Conservation (phyloP, 2,329 filamentous ascomycete species). For the Sclerotinia spermophila region DNA sequence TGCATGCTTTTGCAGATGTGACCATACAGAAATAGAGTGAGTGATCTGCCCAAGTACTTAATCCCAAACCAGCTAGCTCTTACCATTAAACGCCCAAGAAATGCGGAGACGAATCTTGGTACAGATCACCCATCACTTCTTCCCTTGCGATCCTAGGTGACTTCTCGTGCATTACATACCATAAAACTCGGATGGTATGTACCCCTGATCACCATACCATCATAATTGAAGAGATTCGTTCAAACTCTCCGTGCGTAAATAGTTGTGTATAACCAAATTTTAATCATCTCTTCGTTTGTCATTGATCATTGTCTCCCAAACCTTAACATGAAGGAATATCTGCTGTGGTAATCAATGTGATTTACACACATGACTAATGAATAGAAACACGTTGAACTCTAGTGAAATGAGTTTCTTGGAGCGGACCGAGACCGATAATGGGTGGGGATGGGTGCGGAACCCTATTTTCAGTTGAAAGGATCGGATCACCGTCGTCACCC, state of each 20-base stretch:
- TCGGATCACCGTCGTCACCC: neutral
- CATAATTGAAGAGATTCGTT: too few species aligned
- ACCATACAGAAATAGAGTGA: neutral
- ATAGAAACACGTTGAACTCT: neutral
- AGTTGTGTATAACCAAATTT: neutral
- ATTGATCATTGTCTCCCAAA: neutral
- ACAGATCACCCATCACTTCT: constrained; percentile 1
- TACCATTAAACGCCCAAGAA: constrained; percentile 3
- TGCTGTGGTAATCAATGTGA: neutral
- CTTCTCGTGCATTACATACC: neutral
- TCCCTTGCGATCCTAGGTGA: neutral
- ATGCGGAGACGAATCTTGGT: constrained; percentile 8
- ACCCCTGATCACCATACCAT: neutral
- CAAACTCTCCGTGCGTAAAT: neutral
- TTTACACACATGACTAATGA: neutral
- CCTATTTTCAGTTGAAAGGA: neutral
- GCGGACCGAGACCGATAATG: neutral
- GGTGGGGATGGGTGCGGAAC: neutral
- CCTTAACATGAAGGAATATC: neutral
- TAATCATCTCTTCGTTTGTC: neutral
- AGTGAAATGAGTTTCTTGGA: neutral
- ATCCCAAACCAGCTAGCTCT: constrained; percentile 5
- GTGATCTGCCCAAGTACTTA: neutral
- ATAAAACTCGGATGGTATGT: neutral
- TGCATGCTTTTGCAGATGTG: neutral